These are phyloP conservation scores for Cercospora janseana DNA, from an alignment of 2,329 filamentous ascomycete genomes.

Conservation along the genomic window DNA sequence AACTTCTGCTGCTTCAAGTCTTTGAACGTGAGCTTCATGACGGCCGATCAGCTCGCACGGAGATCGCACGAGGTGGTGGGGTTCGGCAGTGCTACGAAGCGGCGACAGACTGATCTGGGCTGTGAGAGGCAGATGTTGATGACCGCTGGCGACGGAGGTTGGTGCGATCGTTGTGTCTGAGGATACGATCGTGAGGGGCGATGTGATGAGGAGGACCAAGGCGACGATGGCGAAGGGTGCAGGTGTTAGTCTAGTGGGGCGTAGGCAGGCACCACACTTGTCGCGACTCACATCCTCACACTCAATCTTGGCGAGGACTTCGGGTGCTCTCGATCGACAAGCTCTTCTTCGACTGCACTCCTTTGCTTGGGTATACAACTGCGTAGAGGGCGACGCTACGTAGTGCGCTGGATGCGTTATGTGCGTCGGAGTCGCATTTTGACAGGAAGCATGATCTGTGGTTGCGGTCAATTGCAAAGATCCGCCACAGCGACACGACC, in stretches of 20 bases:
- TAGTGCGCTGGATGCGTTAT: no score
- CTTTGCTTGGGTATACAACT: constrained; percentile 12
- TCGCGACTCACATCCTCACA: background rate
- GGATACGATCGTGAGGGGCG: background rate
- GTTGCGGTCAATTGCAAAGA: no score
- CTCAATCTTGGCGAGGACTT: constrained; percentile 8
- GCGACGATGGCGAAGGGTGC: constrained; percentile 6
- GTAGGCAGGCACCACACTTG: background rate
- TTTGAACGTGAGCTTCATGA: constrained; percentile 72
- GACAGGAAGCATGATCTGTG: no score
- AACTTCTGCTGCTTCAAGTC: constrained; percentile 99
- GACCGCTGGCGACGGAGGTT: background rate
- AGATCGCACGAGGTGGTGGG: background rate
- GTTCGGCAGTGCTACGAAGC: background rate
- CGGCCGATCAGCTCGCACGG: constrained; percentile 19
- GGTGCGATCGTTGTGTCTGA: constrained; percentile 1
- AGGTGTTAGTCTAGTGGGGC: constrained; percentile 8
- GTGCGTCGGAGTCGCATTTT: no score
- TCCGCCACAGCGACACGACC: no score
- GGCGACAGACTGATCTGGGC: background rate
- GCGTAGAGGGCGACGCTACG: no score
- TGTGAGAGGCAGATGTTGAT: background rate
- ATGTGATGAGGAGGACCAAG: constrained; percentile 8
- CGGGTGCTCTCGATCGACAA: constrained; percentile 10
- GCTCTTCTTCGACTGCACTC: constrained; percentile 10